These are phyloP conservation scores for Fusarium virguliforme DNA, from an alignment of 2,329 filamentous ascomycete genomes.

Conservation along the genomic window DNA sequence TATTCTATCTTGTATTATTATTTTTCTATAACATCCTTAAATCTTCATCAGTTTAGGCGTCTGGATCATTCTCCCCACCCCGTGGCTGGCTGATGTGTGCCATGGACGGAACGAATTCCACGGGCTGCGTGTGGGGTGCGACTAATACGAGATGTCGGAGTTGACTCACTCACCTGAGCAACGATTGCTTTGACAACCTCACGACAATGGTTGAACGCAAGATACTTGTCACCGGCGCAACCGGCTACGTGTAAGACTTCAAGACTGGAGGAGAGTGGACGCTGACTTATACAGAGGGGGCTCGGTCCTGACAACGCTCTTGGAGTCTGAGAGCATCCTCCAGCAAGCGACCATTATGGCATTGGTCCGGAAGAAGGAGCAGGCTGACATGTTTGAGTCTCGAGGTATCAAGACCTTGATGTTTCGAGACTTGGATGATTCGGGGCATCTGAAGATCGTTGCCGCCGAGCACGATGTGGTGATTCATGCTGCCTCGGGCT, in stretches of 20 bases:
- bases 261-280: too few relatives aligned
- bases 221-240: slow-evolving; percentile 26
- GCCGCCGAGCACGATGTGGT: slow-evolving; percentile 1
- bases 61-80: too few relatives aligned
- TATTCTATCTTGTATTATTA: too few relatives aligned
- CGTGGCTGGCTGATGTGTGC: too few relatives aligned
- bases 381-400: not conserved
- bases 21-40: too few relatives aligned
- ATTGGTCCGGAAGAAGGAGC: slow-evolving; percentile 21
- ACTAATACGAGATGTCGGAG: not conserved
- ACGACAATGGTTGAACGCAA: slow-evolving; percentile 3
- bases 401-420: not conserved
- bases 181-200: not conserved
- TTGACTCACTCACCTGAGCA: not conserved
- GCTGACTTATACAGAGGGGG: too few relatives aligned
- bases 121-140: slow-evolving; percentile 8
- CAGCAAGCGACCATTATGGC: slow-evolving; percentile 18
- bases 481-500: slow-evolving; percentile 4
- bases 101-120: slow-evolving; percentile 7
- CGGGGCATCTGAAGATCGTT: not conserved
- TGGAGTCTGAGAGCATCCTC: slow-evolving; percentile 5
- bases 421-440: not conserved
- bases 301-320: slow-evolving; percentile 28
- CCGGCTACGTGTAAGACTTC: slow-evolving; percentile 25
- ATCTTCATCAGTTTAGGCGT: too few relatives aligned